phyloP scores from a whole-genome alignment of 1,284 basidiomycete species.

The Papiliotrema laurentii region DNA sequence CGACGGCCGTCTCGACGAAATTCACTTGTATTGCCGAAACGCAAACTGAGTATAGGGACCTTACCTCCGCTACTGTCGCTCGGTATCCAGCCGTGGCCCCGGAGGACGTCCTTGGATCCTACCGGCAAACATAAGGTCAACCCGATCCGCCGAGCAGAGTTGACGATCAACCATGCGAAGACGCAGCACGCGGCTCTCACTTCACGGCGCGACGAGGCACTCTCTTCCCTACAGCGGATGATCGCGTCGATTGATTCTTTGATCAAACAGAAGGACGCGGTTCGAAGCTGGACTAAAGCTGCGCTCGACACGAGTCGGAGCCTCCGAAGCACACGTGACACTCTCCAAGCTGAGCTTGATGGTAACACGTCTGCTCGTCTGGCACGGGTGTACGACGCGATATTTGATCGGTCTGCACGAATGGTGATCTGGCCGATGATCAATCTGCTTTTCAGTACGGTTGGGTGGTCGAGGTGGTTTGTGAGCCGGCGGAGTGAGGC shows the following conservation, averaged over 20 bases:
- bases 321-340: conserved; percentile 3
- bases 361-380: conserved; percentile 2
- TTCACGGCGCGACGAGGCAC: conserved; percentile 1
- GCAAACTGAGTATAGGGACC: conserved; percentile 9
- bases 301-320: conserved; percentile 13
- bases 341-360: conserved; percentile 4
- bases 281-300: conserved; percentile 22
- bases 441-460: not conserved
- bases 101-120: conserved; percentile 28
- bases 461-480: not conserved
- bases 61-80: conserved; percentile 11
- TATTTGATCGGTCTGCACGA: conserved; percentile 1
- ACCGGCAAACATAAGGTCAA: conserved; percentile 19
- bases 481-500: not conserved
- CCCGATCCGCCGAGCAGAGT: conserved; percentile 24
- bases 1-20: not conserved
- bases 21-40: not conserved
- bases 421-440: conserved; percentile 6
- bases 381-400: conserved; percentile 4
- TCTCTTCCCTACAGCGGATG: conserved; percentile 15
- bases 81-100: conserved; percentile 21
- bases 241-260: conserved; percentile 17
- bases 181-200: conserved; percentile 6
- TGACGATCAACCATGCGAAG: conserved; percentile 13
- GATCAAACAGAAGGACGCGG: conserved; percentile 25